phyloP scores from a whole-genome alignment of 1,139 yeast species.

The Candida sojae region DNA sequence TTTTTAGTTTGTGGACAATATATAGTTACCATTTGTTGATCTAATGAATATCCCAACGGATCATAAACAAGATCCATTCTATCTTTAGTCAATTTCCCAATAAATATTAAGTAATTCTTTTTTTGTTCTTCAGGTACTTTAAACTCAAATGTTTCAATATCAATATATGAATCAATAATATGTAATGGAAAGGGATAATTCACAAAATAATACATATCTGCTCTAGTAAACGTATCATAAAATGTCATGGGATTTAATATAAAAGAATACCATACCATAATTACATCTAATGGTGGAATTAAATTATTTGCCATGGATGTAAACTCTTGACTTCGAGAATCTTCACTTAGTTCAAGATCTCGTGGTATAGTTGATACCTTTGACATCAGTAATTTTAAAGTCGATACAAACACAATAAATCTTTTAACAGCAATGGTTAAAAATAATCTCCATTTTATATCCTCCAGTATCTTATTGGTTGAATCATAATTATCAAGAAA shows the following conservation, averaged over 20 bases:
- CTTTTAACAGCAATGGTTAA: constrained; percentile 31
- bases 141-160: constrained; percentile 22
- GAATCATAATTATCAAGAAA: constrained; percentile 18
- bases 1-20: constrained; percentile 23
- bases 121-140: constrained; percentile 12
- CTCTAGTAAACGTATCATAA: constrained; percentile 29
- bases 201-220: constrained; percentile 23
- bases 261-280: constrained; percentile 43
- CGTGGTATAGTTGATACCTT: no score
- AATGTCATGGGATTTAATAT: constrained; percentile 20
- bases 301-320: not conserved
- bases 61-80: constrained; percentile 5
- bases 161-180: constrained; percentile 21
- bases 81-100: constrained; percentile 3
- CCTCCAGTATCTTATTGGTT: constrained; percentile 13
- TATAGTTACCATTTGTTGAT: constrained; percentile 7
- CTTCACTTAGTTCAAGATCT: no score
- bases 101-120: not conserved
- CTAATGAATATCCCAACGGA: not conserved
- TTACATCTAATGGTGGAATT: constrained; percentile 36
- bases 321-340: not conserved
- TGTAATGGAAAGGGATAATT: constrained; percentile 29
- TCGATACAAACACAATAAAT: constrained; percentile 28
- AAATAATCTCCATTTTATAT: constrained; percentile 33
- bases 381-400: constrained; percentile 12